Evolutionary conservation across 176 grass and related monocot species (phyloP).

Genomic region (Zoysia pacifica): DNA sequence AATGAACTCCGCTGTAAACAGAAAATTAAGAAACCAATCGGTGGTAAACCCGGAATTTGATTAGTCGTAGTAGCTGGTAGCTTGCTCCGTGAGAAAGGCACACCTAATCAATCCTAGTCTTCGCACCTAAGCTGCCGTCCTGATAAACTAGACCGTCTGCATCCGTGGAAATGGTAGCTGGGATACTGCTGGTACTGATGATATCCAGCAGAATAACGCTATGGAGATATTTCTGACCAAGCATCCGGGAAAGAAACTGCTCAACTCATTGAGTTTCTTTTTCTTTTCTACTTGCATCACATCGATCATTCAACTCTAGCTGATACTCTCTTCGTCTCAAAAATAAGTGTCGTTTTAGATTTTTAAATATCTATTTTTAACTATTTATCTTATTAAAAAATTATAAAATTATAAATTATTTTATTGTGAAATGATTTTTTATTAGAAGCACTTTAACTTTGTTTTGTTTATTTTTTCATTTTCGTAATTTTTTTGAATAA

Average conservation of each 20-base stretch:
- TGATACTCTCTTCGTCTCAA: no score
- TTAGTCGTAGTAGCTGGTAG: neutral
- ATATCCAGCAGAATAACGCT: neutral
- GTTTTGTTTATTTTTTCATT: no score
- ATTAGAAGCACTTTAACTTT: no score
- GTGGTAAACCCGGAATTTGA: neutral
- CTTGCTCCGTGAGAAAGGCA: constrained; percentile 2
- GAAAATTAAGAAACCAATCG: no score
- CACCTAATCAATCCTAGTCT: neutral
- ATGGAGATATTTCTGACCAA: neutral
- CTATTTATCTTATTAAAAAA: no score
- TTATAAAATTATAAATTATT: no score
- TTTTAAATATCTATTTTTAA: no score
- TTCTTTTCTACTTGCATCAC: no score
- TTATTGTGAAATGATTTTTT: no score
- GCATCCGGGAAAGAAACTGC: neutral
- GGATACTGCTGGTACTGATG: neutral
- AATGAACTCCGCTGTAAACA: neutral
- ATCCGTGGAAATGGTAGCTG: constrained; percentile 1
- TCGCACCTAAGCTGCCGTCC: constrained; percentile 26
- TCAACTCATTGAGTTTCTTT: neutral
- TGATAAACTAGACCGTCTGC: neutral
- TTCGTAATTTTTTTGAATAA: no score
- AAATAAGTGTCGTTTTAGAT: no score
- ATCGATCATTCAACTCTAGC: no score